Evolutionary conservation across 2,329 filamentous ascomycete species (phyloP).

Genomic region (Aspergillus fumigatus): DNA sequence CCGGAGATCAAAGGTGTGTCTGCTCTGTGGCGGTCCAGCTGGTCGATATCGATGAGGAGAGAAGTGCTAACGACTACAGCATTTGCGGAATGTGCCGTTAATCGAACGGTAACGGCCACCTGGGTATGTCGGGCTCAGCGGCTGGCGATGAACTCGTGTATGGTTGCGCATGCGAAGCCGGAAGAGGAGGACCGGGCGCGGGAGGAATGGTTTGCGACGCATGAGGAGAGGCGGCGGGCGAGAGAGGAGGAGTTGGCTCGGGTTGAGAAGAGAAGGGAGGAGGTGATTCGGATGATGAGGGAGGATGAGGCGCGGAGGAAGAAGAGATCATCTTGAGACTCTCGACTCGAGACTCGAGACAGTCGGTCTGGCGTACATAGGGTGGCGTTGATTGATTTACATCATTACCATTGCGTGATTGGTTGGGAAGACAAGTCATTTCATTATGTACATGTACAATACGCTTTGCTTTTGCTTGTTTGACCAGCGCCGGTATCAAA

Average conservation of each 20-base stretch:
- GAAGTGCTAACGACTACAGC: constrained; percentile 47
- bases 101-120: constrained; percentile 80
- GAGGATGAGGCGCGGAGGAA: constrained; percentile 29
- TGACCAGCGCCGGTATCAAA: neutral
- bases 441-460: constrained; percentile 14
- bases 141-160: constrained; percentile 87
- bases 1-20: constrained; percentile 68
- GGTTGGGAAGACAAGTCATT: constrained; percentile 1
- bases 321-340: neutral
- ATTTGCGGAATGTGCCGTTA: constrained; percentile 84
- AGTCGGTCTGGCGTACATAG: neutral
- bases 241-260: constrained; percentile 56
- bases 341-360: neutral
- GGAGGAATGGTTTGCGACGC: constrained; percentile 85
- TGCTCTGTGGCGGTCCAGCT: constrained; percentile 1
- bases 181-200: constrained; percentile 81
- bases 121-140: constrained; percentile 79
- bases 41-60: neutral
- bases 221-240: constrained; percentile 65
- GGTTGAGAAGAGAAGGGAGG: constrained; percentile 36
- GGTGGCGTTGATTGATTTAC: neutral
- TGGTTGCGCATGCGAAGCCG: constrained; percentile 79
- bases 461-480: constrained; percentile 1
- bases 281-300: constrained; percentile 41
- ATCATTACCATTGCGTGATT: neutral